A percentile compares a stretch with the other conserved stretches of the same genome.
phyloP scores from a whole-genome alignment of 495 filamentous ascomycete genomes.

The Neurospora sp. region DNA sequence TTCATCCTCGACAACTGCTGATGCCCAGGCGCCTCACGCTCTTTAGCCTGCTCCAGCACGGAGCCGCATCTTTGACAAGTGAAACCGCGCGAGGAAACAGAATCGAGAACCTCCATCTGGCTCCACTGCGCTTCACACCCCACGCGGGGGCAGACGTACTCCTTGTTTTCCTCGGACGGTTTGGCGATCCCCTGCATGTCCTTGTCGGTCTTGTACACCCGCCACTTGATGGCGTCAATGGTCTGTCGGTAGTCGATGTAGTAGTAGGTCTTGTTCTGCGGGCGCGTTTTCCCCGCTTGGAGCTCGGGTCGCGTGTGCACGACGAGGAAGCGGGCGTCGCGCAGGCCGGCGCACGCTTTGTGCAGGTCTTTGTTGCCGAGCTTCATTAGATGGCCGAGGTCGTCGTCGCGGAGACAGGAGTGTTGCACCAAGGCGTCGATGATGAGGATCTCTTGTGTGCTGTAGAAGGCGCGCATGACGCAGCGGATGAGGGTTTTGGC shows the following conservation, averaged over 20 bases:
- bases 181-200: slow-evolving; percentile 72
- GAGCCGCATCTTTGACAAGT: slow-evolving; percentile 73
- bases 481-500: slow-evolving; percentile 81
- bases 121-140: slow-evolving; percentile 71
- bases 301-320: slow-evolving; percentile 76
- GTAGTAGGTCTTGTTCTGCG: slow-evolving; percentile 82
- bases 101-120: slow-evolving; percentile 74
- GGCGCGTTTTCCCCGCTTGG: slow-evolving; percentile 69
- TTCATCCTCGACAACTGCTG: slow-evolving; percentile 83
- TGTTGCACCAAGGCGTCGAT: slow-evolving; percentile 90
- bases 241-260: slow-evolving; percentile 91
- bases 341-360: slow-evolving; percentile 71
- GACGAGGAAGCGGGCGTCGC: slow-evolving; percentile 74
- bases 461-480: slow-evolving; percentile 85
- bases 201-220: slow-evolving; percentile 73
- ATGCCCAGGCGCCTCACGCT: slow-evolving; percentile 58
- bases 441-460: slow-evolving; percentile 77
- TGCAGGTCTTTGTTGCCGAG: slow-evolving; percentile 84
- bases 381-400: slow-evolving; percentile 74
- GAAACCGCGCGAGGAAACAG: slow-evolving; percentile 57
- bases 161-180: slow-evolving; percentile 76
- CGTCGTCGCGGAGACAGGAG: slow-evolving; percentile 77
- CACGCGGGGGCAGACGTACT: slow-evolving; percentile 64
- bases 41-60: slow-evolving; percentile 56
- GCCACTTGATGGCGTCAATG: slow-evolving; percentile 94